These are phyloP conservation scores for Anisodus acutangulus DNA, from an alignment of 257 asterid genomes.

Conservation along the genomic window DNA sequence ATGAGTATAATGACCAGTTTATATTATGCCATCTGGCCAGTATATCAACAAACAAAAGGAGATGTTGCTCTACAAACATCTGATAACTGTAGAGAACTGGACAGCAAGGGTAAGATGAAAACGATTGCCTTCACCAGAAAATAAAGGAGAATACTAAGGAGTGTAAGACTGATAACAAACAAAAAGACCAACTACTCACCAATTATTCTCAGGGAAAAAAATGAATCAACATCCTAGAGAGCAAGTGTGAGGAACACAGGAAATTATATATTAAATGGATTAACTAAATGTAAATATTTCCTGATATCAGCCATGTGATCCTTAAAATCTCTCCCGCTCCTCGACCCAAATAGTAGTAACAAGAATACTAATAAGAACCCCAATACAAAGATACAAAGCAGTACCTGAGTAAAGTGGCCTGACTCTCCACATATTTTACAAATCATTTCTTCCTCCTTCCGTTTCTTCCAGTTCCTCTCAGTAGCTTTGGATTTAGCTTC, in stretches of 20 bases:
- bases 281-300: background rate
- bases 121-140: background rate
- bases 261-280: constrained; percentile 1
- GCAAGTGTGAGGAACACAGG: background rate
- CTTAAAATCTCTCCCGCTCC: background rate
- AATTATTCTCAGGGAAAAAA: background rate
- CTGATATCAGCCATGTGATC: background rate
- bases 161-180: background rate
- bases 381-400: constrained; percentile 28
- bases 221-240: constrained; percentile 14
- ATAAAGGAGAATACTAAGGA: background rate
- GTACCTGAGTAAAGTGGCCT: constrained; percentile 96
- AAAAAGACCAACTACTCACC: background rate
- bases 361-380: constrained; percentile 12
- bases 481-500: constrained; percentile 99
- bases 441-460: constrained; percentile 96
- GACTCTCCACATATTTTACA: constrained; percentile 98
- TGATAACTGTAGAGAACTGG: background rate
- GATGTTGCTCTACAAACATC: background rate
- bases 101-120: background rate
- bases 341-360: background rate
- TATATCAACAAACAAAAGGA: background rate
- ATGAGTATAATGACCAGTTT: background rate
- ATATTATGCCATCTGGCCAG: background rate
- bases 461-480: constrained; percentile 97